Conservation (phyloP, 225 moss, liverwort and hornwort species). For the Neckera pumila region DNA sequence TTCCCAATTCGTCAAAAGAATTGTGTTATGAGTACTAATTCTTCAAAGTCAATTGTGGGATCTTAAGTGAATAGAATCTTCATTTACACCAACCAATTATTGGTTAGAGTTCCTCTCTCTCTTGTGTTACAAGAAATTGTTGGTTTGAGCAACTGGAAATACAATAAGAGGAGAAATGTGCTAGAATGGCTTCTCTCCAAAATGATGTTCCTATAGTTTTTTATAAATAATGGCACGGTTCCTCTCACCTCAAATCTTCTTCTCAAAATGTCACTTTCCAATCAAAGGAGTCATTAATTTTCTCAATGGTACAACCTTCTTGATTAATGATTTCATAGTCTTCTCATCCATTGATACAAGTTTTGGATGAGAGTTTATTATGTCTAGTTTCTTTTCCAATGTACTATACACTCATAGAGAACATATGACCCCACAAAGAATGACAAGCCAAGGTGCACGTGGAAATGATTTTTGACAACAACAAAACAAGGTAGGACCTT, state of each 20-base stretch:
- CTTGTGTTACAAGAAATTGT: not conserved
- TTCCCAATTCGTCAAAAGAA: not conserved
- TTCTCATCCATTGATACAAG: not conserved
- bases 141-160: not conserved
- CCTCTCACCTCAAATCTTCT: not conserved
- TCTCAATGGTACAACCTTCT: not conserved
- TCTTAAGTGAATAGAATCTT: not conserved
- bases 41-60: too few relatives aligned
- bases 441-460: not conserved
- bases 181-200: not conserved
- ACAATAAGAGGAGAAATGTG: not conserved
- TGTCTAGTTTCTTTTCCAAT: not conserved
- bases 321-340: not conserved
- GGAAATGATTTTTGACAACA: not conserved
- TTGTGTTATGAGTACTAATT: not conserved
- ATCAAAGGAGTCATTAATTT: not conserved
- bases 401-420: not conserved
- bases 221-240: not conserved
- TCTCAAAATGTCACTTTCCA: not conserved
- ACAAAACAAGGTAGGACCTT: not conserved
- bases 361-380: not conserved
- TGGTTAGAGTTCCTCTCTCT: not conserved
- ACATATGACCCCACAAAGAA: too few relatives aligned
- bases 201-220: not conserved
- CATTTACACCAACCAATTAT: not conserved